Conservation (phyloP, 345 rosid genomes). For the Populus nigra region DNA sequence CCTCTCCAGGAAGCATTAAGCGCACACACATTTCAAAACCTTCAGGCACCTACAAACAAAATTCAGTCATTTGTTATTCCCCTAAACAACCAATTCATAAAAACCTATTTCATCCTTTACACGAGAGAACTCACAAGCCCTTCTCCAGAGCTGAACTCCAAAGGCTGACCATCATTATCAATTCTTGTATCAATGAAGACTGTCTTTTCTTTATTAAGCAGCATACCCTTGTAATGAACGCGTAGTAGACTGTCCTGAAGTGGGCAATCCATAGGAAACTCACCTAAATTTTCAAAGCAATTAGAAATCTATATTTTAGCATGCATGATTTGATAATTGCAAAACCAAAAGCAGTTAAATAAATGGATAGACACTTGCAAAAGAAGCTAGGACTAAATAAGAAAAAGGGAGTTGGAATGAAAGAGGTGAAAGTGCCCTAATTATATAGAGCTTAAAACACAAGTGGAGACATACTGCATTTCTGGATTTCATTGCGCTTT, state of each 20-base stretch:
- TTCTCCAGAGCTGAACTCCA: conserved; percentile 96
- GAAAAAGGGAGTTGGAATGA: neutral
- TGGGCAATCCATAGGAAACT: conserved; percentile 98
- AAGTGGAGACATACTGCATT: neutral
- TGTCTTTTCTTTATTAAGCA: conserved; percentile 70
- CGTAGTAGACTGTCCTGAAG: conserved; percentile 42
- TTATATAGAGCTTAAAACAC: too few species aligned
- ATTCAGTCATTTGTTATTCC: neutral
- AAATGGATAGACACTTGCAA: conserved; percentile 3
- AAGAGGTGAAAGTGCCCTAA: too few species aligned
- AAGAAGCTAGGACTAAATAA: neutral
- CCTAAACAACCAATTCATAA: too few species aligned
- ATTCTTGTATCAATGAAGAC: conserved; percentile 73
- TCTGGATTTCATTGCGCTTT: neutral
- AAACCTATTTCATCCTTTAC: neutral
- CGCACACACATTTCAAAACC: conserved; percentile 98
- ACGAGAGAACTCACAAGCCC: conserved; percentile 61
- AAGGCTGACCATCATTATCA: conserved; percentile 72
- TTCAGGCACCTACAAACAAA: conserved; percentile 70
- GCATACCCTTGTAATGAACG: conserved; percentile 88
- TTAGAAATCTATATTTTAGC: neutral
- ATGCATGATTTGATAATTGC: neutral
- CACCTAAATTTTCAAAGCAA: conserved; percentile 50
- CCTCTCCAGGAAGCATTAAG: conserved; percentile 90
- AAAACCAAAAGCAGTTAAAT: conserved; percentile 1